Evolutionary conservation across 2,329 filamentous ascomycete species (phyloP), one percentile per base, ranked within the genome.

Genomic region (Dactylellina drechsleri): DNA sequence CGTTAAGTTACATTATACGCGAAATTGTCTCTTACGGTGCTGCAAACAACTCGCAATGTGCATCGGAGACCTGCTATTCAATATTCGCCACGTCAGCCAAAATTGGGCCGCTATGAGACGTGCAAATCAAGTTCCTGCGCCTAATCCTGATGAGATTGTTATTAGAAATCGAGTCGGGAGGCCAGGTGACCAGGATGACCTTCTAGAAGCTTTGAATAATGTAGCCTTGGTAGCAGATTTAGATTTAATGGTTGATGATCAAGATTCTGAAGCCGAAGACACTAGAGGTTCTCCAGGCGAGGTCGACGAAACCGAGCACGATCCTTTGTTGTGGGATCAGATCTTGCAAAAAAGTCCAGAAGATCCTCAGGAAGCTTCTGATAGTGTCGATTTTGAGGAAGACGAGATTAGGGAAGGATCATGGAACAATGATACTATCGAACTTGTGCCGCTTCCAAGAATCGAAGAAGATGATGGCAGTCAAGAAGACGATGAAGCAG

Each of bases 21-120:
- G 20, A 15, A 57, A 70, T 18, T 70, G 58, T 18, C 28, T 70
- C 18, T 36, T 56, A 6, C 49, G 20, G 16, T 70, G 66, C 15
- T 70, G 57, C 12, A 45, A 10, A 16, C 47, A 20, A 2, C 26
- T 70, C 13, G 31, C 31, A 4, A 15, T 60, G 10, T 67, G 65
- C 36, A 8, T 60, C 4, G n/a, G 65, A 13, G 47, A 60, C 23
- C 16, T 26, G 1, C 47, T 67, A 13, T 58, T 58, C 36, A 16
- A 45, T 16, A 1, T n/a, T 10, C 12, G 36, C 7, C 2, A 45
- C 0, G 16, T 15, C 12, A 45, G 6, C 3, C 16, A 13, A 2
- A 58, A 58, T 18, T 52, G 47, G 47, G 47, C 47, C 6, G 15
- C 43, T 23, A 20, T 45, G 16, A 20, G 36, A 26, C 8, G 23